Conservation (phyloP, 1,284 basidiomycete species). For the Apiotrichum sp. region DNA sequence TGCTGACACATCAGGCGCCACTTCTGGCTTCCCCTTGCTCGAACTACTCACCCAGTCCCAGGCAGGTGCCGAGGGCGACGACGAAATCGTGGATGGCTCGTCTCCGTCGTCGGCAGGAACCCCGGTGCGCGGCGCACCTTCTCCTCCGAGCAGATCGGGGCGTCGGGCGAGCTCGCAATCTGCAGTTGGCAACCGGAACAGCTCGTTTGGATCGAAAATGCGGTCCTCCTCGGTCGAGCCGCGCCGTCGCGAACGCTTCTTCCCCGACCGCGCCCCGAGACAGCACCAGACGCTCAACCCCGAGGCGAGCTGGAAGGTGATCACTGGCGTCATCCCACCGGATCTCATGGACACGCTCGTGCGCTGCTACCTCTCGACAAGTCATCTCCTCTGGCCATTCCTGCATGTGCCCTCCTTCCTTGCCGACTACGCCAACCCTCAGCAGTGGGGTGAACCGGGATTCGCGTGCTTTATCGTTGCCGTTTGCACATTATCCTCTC, state of each 20-base stretch:
- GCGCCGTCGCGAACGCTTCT: conserved; percentile 37
- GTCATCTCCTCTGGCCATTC: conserved; percentile 85
- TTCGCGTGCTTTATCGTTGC: conserved; percentile 85
- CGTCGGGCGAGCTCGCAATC: conserved; percentile 19
- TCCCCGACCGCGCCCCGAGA: conserved; percentile 62
- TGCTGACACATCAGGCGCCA: conserved; percentile 56
- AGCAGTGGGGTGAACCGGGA: conserved; percentile 86
- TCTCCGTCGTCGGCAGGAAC: conserved; percentile 16
- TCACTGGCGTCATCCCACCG: conserved; percentile 73
- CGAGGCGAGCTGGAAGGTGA: conserved; percentile 61
- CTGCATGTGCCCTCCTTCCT: conserved; percentile 83
- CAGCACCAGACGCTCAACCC: conserved; percentile 66
- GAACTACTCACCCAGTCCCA: conserved; percentile 64
- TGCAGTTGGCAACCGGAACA: conserved; percentile 5
- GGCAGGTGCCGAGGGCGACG: conserved; percentile 11
- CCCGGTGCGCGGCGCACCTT: conserved; percentile 4
- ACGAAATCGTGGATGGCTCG: conserved; percentile 10
- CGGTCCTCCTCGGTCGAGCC: conserved; percentile 19
- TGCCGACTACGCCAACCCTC: conserved; percentile 79
- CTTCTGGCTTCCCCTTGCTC: conserved; percentile 76
- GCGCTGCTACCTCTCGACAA: conserved; percentile 64
- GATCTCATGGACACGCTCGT: conserved; percentile 75
- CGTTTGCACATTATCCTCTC: conserved; percentile 77
- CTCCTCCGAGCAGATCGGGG: conserved; percentile 2
- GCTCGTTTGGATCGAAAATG: conserved; percentile 9